Conservation (phyloP, 306 rosid genomes). For the Aeschynomene evenia region DNA sequence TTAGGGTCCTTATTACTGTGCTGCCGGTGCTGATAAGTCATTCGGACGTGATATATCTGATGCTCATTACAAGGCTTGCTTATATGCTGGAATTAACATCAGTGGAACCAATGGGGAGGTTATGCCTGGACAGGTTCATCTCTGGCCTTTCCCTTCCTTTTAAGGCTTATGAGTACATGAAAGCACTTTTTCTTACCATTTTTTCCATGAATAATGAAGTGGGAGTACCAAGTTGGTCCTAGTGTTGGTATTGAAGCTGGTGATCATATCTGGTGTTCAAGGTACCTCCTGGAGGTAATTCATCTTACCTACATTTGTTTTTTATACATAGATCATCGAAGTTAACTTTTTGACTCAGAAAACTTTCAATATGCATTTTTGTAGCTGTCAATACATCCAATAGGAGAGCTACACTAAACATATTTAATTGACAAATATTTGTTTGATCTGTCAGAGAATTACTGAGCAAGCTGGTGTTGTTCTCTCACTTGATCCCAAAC, state of each 20-base stretch:
- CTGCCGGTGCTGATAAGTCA: conserved; percentile 96
- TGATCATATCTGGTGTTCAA: conserved; percentile 87
- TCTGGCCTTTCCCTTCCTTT: conserved; percentile 24
- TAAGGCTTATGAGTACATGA: conserved; percentile 24
- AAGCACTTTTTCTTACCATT: conserved; percentile 22
- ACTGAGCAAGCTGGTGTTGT: conserved; percentile 99
- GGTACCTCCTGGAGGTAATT: conserved; percentile 96
- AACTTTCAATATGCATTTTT: too few relatives aligned
- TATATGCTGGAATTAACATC: conserved; percentile 93
- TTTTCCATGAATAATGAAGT: conserved; percentile 50
- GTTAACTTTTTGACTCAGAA: not conserved
- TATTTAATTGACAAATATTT: not conserved
- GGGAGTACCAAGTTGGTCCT: conserved; percentile 99
- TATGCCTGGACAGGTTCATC: conserved; percentile 97
- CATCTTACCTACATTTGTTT: conserved; percentile 29
- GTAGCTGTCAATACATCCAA: too few relatives aligned
- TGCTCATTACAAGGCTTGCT: conserved; percentile 99
- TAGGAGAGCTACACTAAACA: not conserved
- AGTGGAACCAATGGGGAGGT: conserved; percentile 99
- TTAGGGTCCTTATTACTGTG: conserved; percentile 97
- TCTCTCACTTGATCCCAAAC: conserved; percentile 95
- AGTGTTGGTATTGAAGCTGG: conserved; percentile 97
- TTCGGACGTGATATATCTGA: conserved; percentile 98
- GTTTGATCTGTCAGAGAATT: conserved; percentile 69
- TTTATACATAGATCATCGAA: not conserved